phyloP scores from a whole-genome alignment of 805 yeast species.

The Teunomyces cretensis region DNA sequence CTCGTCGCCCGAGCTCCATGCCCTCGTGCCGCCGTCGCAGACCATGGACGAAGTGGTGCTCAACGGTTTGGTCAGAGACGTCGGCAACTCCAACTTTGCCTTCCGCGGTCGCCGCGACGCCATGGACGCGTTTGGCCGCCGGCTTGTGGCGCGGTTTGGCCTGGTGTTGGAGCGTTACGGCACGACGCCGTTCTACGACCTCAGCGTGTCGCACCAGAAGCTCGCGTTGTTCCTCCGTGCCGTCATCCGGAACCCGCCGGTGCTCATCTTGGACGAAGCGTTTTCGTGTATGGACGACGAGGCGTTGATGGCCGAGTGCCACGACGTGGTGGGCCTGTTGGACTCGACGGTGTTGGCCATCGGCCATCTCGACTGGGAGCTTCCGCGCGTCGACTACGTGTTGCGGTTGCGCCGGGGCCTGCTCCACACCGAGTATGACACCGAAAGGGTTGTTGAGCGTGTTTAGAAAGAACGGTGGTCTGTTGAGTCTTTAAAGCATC shows the following conservation, averaged over 20 bases:
- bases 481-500: no score
- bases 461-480: no score
- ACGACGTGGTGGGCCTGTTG: slow-evolving; percentile 23
- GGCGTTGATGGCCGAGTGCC: slow-evolving; percentile 34
- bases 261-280: slow-evolving; percentile 88
- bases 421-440: not conserved
- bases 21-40: slow-evolving; percentile 66
- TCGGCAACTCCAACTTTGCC: slow-evolving; percentile 59
- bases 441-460: no score
- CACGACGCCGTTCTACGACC: slow-evolving; percentile 48
- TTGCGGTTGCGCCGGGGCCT: slow-evolving; percentile 31
- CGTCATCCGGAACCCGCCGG: slow-evolving; percentile 70
- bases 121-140: slow-evolving; percentile 13
- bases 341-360: slow-evolving; percentile 71
- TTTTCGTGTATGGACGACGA: slow-evolving; percentile 83
- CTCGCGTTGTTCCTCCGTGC: slow-evolving; percentile 74
- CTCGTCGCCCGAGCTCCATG: slow-evolving; percentile 89
- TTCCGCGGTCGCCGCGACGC: slow-evolving; percentile 30
- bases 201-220: slow-evolving; percentile 75
- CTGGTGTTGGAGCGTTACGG: slow-evolving; percentile 33
- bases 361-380: slow-evolving; percentile 81
- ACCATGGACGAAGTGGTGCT: slow-evolving; percentile 58
- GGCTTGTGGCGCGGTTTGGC: slow-evolving; percentile 20
- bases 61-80: slow-evolving; percentile 62
- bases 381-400: slow-evolving; percentile 63